Percentiles rank a stretch among this genome's conserved stretches.
phyloP scores from a whole-genome alignment of 176 grass and related monocot genomes.

The Eleusine indica region DNA sequence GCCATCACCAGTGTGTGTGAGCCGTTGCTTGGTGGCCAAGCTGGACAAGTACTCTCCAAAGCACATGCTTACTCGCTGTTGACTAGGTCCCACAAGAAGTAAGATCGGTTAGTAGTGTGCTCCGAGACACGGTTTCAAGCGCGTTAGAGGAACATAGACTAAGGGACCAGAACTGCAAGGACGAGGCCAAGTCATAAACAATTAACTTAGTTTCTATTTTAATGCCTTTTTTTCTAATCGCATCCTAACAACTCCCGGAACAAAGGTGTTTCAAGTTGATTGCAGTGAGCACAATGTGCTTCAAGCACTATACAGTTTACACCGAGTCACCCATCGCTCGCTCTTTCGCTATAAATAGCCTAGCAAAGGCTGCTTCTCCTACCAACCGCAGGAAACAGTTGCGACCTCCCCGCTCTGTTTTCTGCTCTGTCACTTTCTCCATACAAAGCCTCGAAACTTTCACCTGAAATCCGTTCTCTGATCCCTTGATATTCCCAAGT shows the following conservation, averaged over 20 bases:
- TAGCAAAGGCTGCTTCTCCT: no score
- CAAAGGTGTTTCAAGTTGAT: background rate
- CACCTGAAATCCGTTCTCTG: no score
- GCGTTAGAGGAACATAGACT: background rate
- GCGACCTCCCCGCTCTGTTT: no score
- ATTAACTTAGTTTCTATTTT: background rate
- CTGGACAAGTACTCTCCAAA: background rate
- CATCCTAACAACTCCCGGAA: background rate
- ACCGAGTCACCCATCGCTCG: background rate
- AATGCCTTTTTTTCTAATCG: background rate
- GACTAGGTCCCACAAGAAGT: background rate
- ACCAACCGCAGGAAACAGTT: no score
- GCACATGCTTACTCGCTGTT: background rate
- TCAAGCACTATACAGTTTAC: background rate
- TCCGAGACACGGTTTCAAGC: background rate
- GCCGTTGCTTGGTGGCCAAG: background rate
- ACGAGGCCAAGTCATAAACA: background rate
- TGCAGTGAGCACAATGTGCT: background rate
- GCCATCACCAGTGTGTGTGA: no score
- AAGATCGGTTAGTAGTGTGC: background rate
- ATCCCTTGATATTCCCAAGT: no score
- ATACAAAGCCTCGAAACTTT: no score
- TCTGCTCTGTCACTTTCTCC: no score
- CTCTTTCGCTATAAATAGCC: background rate
- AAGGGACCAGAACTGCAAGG: background rate